Evolutionary conservation across 2,329 filamentous ascomycete species (phyloP).

Genomic region (Ambrosiella cleistominuta): DNA sequence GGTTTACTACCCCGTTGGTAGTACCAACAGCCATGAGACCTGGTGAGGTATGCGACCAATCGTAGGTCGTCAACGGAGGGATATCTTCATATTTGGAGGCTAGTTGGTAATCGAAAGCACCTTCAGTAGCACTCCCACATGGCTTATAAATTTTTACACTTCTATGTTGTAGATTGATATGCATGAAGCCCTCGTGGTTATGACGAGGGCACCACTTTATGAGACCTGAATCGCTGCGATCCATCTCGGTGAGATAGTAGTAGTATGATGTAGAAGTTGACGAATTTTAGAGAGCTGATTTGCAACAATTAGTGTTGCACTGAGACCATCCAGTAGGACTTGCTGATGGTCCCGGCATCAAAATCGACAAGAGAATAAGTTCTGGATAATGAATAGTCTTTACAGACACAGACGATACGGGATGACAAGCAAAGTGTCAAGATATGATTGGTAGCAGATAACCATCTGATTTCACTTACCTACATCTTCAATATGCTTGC

Average conservation of each 20-base stretch:
- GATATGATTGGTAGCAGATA: too few species aligned
- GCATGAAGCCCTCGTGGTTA: constrained; percentile 41
- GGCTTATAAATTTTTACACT: constrained; percentile 46
- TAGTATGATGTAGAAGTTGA: background rate
- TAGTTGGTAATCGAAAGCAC: constrained; percentile 39
- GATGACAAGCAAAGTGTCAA: too few species aligned
- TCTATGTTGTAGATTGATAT: constrained; percentile 46
- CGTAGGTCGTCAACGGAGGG: constrained; percentile 45
- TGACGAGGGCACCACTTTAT: constrained; percentile 50
- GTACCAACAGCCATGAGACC: constrained; percentile 61
- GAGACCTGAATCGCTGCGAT: constrained; percentile 43
- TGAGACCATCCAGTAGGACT: too few species aligned
- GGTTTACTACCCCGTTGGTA: constrained; percentile 54
- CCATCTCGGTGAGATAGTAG: constrained; percentile 24
- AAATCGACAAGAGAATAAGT: background rate
- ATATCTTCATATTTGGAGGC: constrained; percentile 44
- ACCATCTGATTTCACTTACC: too few species aligned
- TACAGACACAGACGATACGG: too few species aligned
- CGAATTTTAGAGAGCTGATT: background rate
- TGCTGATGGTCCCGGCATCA: background rate
- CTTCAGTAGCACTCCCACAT: constrained; percentile 38
- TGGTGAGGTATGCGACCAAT: constrained; percentile 45
- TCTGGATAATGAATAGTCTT: background rate
- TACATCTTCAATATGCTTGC: too few species aligned
- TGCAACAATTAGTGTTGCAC: background rate